Percentiles rank a stretch among this genome's conserved stretches.
Conservation (phyloP, 2,329 filamentous ascomycete genomes). For the Fusarium acutatum region DNA sequence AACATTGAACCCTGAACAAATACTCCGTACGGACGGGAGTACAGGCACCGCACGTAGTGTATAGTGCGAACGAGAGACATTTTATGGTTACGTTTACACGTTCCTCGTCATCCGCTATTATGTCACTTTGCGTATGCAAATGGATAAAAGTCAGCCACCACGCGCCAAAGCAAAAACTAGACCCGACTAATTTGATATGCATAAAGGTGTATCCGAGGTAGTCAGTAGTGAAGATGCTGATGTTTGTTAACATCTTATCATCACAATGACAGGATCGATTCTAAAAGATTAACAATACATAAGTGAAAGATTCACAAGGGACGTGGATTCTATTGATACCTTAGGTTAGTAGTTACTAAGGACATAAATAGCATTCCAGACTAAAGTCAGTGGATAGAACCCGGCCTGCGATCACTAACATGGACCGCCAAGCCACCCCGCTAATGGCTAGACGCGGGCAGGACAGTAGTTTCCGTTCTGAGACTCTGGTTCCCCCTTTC, state of each 20-base stretch:
- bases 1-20: neutral
- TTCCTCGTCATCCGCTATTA: neutral
- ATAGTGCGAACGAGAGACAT: neutral
- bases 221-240: neutral
- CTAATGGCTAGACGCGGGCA: conserved; percentile 19
- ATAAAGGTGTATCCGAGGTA: neutral
- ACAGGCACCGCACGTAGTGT: neutral
- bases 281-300: neutral
- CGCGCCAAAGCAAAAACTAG: conserved; percentile 11
- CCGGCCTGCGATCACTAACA: conserved; percentile 12
- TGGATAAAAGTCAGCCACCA: conserved; percentile 9
- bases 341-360: neutral
- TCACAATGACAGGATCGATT: neutral
- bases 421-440: conserved; percentile 29
- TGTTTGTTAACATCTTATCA: neutral
- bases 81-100: conserved; percentile 2
- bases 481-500: conserved; percentile 30
- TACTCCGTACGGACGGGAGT: neutral
- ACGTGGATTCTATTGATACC: neutral
- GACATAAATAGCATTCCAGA: conserved; percentile 22
- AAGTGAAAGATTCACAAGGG: neutral
- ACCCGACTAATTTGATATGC: conserved; percentile 9
- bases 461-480: conserved; percentile 28
- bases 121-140: conserved; percentile 7
- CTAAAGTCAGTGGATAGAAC: neutral